Base-by-base conservation (phyloP, 2,329 filamentous ascomycete genomes). In the Trematosphaeria pertusa region DNA sequence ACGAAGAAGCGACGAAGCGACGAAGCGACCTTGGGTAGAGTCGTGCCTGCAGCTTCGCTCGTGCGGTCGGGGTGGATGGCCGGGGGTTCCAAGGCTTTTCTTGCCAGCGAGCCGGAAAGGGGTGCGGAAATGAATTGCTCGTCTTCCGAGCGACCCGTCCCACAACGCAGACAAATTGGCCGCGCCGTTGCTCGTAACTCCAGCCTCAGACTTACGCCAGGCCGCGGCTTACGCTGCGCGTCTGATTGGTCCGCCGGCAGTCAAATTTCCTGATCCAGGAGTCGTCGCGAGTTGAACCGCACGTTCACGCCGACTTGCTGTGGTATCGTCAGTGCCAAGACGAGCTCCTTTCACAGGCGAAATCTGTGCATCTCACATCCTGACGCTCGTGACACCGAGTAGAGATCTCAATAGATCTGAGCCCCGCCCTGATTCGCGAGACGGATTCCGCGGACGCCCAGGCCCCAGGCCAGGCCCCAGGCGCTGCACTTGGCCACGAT, bases 101-200 rank as follows among this genome's bases (percentile, higher is more conserved):
- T n/a, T n/a, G n/a, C n/a, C n/a, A n/a, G n/a, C n/a, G n/a, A n/a
- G n/a, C n/a, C n/a, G 60, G 62, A 68, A 65, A 69, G 65, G 67
- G 67, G 66, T 52, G 61, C 66, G 65, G 64, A 69, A 59, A 69
- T 69, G 65, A 67, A 58, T 50, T 52, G 48, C 52, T 50, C 17
- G 37, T 11, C 56, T 54, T 61, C 62, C 65, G 64, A 52, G 50
- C 52, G 44, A 62, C 46, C 64, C 66, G 65, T 46, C 42, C 48
- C 41, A n/a, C n/a, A 37, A 36, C 41, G 24, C 36, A 45, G 41
- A 37, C 35, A 34, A 41, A 34, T 37, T 41, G 35, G 35, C 34
- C 28, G 37, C 36, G 51, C 55, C 48, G 52, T 48, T 58, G 38
- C 51, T 50, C 43, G 39, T 37, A 56, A 46, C 44, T 60, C 59